phyloP scores from a whole-genome alignment of 2,329 filamentous ascomycete species.

The Claviceps maximensis region DNA sequence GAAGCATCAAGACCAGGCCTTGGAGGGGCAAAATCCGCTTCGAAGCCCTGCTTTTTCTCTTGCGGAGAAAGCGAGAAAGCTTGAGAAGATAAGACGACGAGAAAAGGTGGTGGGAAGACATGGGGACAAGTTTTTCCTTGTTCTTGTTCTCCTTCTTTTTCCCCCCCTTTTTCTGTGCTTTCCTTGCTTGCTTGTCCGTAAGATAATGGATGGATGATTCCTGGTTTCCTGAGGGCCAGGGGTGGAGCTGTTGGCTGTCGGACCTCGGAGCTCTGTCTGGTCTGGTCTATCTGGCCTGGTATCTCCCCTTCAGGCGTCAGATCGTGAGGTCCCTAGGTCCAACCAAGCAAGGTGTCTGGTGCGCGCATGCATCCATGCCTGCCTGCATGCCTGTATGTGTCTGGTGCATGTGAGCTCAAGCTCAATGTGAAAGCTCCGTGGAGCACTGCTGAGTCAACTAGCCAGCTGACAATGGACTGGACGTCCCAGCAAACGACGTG shows the following conservation, averaged over 20 bases:
- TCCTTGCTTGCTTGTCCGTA: background rate
- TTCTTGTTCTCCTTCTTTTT: constrained; percentile 10
- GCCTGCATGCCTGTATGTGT: no score
- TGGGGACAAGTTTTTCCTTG: background rate
- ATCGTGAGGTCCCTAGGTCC: background rate
- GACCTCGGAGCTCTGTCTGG: background rate
- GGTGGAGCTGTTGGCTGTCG: constrained; percentile 9
- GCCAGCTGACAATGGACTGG: no score
- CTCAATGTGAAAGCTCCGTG: no score
- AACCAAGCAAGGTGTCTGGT: background rate
- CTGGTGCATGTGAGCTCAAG: no score
- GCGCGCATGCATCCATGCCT: no score
- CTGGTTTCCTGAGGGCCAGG: constrained; percentile 10
- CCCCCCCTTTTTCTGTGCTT: background rate
- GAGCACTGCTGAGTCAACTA: no score
- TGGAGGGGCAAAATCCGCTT: background rate
- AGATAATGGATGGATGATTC: constrained; percentile 6
- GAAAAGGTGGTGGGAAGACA: constrained; percentile 3
- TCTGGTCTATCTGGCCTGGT: background rate
- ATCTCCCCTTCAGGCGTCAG: no score
- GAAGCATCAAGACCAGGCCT: background rate
- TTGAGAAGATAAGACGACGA: constrained; percentile 1
- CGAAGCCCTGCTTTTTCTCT: background rate
- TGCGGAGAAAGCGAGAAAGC: constrained; percentile 1
- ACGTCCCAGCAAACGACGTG: no score